Percentiles rank a stretch among this genome's conserved stretches.
Conservation (phyloP, 208 protist species). For the Leishmania tarentolae region DNA sequence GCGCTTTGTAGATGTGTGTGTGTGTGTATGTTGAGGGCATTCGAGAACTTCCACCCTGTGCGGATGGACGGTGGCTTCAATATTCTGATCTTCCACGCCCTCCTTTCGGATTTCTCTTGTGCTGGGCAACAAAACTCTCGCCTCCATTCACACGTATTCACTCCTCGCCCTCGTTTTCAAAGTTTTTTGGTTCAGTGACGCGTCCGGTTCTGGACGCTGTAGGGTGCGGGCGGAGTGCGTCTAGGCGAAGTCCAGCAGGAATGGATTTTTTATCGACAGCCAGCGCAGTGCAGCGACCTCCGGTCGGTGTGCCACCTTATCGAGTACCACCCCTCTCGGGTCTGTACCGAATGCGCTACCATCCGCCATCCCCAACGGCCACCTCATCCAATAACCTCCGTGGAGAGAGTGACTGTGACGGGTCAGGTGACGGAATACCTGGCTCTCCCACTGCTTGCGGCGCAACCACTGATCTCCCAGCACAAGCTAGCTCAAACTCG, state of each 20-base stretch:
- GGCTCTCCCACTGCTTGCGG: not conserved
- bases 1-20: not conserved
- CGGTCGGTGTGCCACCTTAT: conserved; percentile 27
- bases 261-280: not conserved
- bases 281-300: not conserved
- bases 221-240: not conserved
- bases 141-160: not conserved
- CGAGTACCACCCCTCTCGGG: conserved; percentile 29
- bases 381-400: not conserved
- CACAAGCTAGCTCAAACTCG: not conserved
- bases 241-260: not conserved
- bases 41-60: not conserved
- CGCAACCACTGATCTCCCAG: not conserved
- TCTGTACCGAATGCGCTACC: conserved; percentile 34
- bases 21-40: not conserved
- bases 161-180: not conserved
- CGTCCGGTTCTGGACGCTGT: not conserved
- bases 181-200: not conserved
- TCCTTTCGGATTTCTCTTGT: not conserved
- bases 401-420: not conserved
- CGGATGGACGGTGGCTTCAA: not conserved
- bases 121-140: not conserved
- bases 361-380: not conserved
- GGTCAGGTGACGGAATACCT: not conserved
- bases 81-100: not conserved